Evolutionary conservation across 495 filamentous ascomycete species (phyloP).

Genomic region (Aspergillus biplanus): DNA sequence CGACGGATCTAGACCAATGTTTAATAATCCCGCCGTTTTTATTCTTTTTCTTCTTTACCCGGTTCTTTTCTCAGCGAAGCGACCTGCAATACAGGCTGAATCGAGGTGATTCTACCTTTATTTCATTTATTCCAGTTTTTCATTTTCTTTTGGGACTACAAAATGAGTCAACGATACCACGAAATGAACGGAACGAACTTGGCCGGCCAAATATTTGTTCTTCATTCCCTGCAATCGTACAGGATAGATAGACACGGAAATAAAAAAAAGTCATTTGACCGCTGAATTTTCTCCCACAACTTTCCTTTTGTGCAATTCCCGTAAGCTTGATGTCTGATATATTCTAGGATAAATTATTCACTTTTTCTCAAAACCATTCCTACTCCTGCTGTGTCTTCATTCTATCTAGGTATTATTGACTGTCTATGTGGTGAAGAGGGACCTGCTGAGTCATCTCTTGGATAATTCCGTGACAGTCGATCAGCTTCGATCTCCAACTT

Average conservation of each 20-base stretch:
- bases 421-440: background rate
- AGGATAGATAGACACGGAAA: conserved; percentile 24
- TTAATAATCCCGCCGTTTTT: conserved; percentile 4
- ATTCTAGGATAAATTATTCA: background rate
- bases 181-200: conserved; percentile 29
- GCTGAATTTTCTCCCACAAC: background rate
- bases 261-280: conserved; percentile 15
- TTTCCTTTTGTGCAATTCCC: background rate
- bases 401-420: background rate
- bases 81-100: conserved; percentile 5
- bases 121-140: background rate
- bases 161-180: conserved; percentile 46
- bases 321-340: background rate
- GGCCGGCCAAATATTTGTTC: conserved; percentile 26
- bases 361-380: background rate
- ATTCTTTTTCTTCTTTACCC: conserved; percentile 2
- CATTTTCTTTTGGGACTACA: conserved; percentile 20
- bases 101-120: background rate
- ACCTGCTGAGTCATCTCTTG: conserved; percentile 36
- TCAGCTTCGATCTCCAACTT: conserved; percentile 33
- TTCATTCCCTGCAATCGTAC: conserved; percentile 28
- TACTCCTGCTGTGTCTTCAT: background rate
- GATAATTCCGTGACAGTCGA: conserved; percentile 43
- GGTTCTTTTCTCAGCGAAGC: conserved; percentile 14
- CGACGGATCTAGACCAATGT: background rate